Percentiles rank a stretch among this genome's conserved stretches.
These are phyloP conservation scores for Mortierella sp. DNA, from an alignment of 371 early-diverging fungal species.

Conservation along the genomic window DNA sequence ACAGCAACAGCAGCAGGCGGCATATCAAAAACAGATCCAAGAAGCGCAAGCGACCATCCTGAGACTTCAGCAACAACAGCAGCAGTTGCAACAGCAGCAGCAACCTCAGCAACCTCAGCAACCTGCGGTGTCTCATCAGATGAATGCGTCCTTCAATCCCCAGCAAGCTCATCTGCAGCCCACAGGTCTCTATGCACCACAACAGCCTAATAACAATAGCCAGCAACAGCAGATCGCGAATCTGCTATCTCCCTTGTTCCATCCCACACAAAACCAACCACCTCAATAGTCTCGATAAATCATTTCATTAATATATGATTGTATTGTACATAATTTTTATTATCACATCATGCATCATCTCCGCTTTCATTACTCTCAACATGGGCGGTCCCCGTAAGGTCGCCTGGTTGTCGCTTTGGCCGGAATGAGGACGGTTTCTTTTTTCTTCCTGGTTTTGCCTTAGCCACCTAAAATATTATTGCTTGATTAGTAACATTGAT, in stretches of 20 bases:
- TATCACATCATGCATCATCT: neutral
- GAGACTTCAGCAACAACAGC: constrained; percentile 43
- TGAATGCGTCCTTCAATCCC: constrained; percentile 6
- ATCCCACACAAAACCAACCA: constrained; percentile 23
- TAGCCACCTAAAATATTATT: constrained; percentile 4
- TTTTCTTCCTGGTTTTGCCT: constrained; percentile 25
- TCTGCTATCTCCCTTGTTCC: constrained; percentile 37
- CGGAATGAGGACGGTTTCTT: neutral
- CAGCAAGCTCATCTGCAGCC: constrained; percentile 15
- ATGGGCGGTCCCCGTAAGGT: neutral
- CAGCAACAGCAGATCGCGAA: constrained; percentile 28
- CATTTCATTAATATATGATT: neutral
- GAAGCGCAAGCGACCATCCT: constrained; percentile 46
- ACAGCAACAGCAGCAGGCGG: constrained; percentile 46
- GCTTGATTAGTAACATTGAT: neutral
- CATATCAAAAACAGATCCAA: constrained; percentile 42
- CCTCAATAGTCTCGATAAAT: constrained; percentile 17
- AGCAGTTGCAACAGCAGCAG: constrained; percentile 33
- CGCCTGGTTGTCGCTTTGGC: neutral
- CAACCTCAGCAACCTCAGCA: constrained; percentile 10
- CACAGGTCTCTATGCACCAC: constrained; percentile 15
- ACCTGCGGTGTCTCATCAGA: constrained; percentile 10
- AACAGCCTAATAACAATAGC: constrained; percentile 1
- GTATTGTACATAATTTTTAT: neutral
- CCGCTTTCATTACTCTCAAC: constrained; percentile 11